Conservation (phyloP, 2,329 filamentous ascomycete species). For the Aureobasidium zeae region DNA sequence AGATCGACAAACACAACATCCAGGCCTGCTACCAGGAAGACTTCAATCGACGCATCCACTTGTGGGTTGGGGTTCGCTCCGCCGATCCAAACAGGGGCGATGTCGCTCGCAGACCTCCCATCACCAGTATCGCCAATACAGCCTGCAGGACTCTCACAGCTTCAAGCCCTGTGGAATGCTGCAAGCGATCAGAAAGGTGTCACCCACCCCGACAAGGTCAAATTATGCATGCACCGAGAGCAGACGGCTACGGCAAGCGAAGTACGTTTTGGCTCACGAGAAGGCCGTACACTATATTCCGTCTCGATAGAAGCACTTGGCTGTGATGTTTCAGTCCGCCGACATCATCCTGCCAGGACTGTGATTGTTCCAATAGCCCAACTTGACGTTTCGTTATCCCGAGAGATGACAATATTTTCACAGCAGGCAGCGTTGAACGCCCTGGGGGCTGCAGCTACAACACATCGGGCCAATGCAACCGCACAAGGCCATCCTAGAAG, state of each 20-base stretch:
- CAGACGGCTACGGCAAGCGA: conserved; percentile 2
- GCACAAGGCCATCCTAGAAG: conserved; percentile 60
- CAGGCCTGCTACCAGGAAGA: too few relatives aligned
- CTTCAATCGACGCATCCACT: too few relatives aligned
- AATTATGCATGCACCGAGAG: conserved; percentile 12
- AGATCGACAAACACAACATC: too few relatives aligned
- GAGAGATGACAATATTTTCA: conserved; percentile 32
- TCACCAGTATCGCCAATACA: not conserved
- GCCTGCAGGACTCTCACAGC: conserved; percentile 13
- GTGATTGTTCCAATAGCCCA: conserved; percentile 16
- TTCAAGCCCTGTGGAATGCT: conserved; percentile 17
- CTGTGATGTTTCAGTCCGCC: conserved; percentile 11
- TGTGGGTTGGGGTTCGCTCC: too few relatives aligned
- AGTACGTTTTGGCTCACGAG: conserved; percentile 9
- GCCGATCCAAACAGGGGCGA: too few relatives aligned
- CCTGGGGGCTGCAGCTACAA: conserved; percentile 38
- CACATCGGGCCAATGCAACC: conserved; percentile 39
- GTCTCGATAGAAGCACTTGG: conserved; percentile 2
- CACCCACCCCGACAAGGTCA: conserved; percentile 2
- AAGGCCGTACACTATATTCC: conserved; percentile 9
- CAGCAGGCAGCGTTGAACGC: conserved; percentile 39
- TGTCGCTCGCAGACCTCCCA: not conserved
- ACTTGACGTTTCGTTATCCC: not conserved
- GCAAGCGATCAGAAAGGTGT: conserved; percentile 8
- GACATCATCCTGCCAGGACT: conserved; percentile 16